Conservation (phyloP, 225 moss, liverwort and hornwort genomes). For the Marchantia polymorpha region DNA sequence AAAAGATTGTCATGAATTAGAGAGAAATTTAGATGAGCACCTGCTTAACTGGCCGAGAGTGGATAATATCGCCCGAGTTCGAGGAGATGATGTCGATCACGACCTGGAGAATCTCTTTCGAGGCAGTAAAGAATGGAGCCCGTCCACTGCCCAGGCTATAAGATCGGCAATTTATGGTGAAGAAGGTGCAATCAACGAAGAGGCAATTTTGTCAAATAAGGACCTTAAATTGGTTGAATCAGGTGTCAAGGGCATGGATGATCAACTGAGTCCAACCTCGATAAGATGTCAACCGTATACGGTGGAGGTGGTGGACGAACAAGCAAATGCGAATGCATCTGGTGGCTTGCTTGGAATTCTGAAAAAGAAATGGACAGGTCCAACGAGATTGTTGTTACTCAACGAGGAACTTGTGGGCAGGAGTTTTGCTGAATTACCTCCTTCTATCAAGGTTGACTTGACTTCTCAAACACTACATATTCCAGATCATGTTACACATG, state of each 20-base stretch:
- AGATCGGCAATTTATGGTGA: constrained; percentile 57
- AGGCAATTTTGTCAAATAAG: constrained; percentile 22
- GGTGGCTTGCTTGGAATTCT: neutral
- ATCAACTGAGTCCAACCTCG: neutral
- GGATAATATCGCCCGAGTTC: constrained; percentile 70
- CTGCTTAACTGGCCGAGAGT: constrained; percentile 89
- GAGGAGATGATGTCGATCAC: constrained; percentile 70
- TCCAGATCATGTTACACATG: neutral
- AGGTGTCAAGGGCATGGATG: neutral
- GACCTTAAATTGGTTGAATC: neutral
- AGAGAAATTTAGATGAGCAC: constrained; percentile 52
- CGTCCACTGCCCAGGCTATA: constrained; percentile 34
- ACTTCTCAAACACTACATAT: neutral
- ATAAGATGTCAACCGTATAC: constrained; percentile 10
- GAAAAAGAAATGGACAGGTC: constrained; percentile 45
- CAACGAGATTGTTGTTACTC: constrained; percentile 75
- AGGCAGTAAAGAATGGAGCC: constrained; percentile 24
- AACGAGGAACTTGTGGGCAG: constrained; percentile 56
- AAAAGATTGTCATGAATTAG: constrained; percentile 49
- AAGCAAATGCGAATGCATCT: constrained; percentile 4
- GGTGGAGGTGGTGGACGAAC: constrained; percentile 25
- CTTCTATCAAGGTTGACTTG: constrained; percentile 61
- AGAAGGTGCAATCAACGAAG: constrained; percentile 41
- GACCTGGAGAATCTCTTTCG: constrained; percentile 55
- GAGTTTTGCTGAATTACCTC: constrained; percentile 49